Evolutionary conservation across 495 filamentous ascomycete genomes (phyloP), one percentile per base, ranked within the genome.

Genomic region (Massariosphaeria phaeospora): DNA sequence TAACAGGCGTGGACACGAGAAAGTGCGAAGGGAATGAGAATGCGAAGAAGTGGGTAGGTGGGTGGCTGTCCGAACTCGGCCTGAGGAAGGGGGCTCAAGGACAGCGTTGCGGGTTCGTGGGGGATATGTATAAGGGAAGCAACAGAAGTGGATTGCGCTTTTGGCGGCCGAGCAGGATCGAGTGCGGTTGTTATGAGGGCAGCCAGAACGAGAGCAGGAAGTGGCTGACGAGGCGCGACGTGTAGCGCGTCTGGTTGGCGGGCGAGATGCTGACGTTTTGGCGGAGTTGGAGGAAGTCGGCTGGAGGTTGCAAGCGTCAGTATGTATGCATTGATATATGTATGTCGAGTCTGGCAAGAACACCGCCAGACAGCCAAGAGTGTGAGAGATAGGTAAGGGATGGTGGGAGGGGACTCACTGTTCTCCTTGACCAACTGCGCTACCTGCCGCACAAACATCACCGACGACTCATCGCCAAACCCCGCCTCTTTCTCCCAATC

Each of bases 191-290:
- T 55, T 26, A 59, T 55, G 40, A 54, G 18, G 63, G 63, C 4
- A 53, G 39, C 60, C 60, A 66, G 57, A 66, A 66, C 13, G 64
- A 61, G 9, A 70, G 57, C 47, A 72, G 44, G 42, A 72, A 70
- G 2, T 65, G 55, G 8, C 65, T 63, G 30, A 68, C 62, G 15
- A 72, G 59, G 5, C 69, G 57, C 26, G 69, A 66, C 13, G 68
- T 70, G 40, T 68, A 70, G 25, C 52, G 43, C 13, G 35, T 50
- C 40, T 70, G 66, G 53, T 67, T 66, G 39, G 57, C 46, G 10
- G 39, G 6, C 9, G 42, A 54, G 35, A 70, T 67, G n/a, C 52
- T 47, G 26, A 67, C 52, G 27, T 48, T 43, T 29, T 62, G 53
- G 0, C 69, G 56, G 6, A 34, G 49, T 10, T 33, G 3, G 20